These are phyloP conservation scores for Fusarium gaditjirri DNA, from an alignment of 2,329 filamentous ascomycete genomes.

Conservation along the genomic window DNA sequence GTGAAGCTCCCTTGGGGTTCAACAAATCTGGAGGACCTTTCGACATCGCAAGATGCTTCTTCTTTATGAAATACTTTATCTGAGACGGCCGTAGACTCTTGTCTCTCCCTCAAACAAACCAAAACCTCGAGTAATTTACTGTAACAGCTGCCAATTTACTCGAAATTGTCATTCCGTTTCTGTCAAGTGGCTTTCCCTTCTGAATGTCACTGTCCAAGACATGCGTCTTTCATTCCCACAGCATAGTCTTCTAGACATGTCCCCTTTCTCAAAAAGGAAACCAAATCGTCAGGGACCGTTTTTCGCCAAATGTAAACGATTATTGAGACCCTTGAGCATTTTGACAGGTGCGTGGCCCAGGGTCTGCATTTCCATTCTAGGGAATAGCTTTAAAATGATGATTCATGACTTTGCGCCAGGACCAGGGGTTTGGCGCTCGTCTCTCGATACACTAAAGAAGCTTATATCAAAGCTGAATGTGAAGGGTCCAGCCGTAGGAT, in stretches of 20 bases:
- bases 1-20: not conserved
- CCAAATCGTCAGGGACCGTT: constrained; percentile 20
- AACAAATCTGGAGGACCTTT: not conserved
- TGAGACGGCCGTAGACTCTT: not conserved
- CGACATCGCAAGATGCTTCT: not conserved
- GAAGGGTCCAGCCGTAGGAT: constrained; percentile 3
- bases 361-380: not conserved
- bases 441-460: constrained; percentile 9
- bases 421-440: constrained; percentile 5
- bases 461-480: constrained; percentile 14
- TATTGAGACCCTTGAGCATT: constrained; percentile 3
- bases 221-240: not conserved
- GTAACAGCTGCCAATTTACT: not conserved
- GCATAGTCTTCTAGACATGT: not conserved
- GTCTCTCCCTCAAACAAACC: not conserved
- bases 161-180: not conserved
- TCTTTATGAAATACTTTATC: not conserved
- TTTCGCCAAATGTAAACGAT: constrained; percentile 4
- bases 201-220: not conserved
- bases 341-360: not conserved
- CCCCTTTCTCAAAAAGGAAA: constrained; percentile 21
- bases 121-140: not conserved
- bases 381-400: constrained; percentile 20
- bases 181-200: not conserved
- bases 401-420: constrained; percentile 35